Evolutionary conservation across 1,139 yeast species (phyloP).

Genomic region (Lodderomyces parapsilosis): DNA sequence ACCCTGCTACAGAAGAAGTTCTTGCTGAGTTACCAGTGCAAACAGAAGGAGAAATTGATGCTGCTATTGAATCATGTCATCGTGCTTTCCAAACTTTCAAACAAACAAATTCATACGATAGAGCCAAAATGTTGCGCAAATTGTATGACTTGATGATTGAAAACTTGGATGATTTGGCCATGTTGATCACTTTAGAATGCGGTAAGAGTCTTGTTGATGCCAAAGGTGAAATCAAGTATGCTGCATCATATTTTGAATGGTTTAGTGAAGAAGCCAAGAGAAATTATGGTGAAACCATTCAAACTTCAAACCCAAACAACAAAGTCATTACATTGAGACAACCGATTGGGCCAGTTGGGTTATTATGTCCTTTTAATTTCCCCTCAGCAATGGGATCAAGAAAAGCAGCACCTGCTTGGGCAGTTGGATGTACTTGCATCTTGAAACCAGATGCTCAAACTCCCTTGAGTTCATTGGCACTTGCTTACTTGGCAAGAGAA

Average conservation of each 20-base stretch:
- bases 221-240: constrained; percentile 41
- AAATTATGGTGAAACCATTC: constrained; percentile 41
- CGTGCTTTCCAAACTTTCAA: constrained; percentile 59
- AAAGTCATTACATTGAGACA: constrained; percentile 43
- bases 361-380: constrained; percentile 49
- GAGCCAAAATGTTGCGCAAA: constrained; percentile 64
- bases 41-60: constrained; percentile 52
- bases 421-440: constrained; percentile 49
- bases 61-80: constrained; percentile 62
- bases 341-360: constrained; percentile 50
- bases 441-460: constrained; percentile 49
- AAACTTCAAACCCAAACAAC: constrained; percentile 38
- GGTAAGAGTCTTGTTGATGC: constrained; percentile 44
- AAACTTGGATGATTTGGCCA: constrained; percentile 43
- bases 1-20: constrained; percentile 69
- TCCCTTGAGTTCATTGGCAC: constrained; percentile 44
- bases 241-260: constrained; percentile 48
- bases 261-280: constrained; percentile 45
- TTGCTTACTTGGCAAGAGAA: constrained; percentile 42
- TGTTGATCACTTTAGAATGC: constrained; percentile 43
- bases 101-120: constrained; percentile 60
- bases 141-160: constrained; percentile 46
- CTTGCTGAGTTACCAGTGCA: constrained; percentile 60
- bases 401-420: constrained; percentile 48
- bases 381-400: constrained; percentile 51